A percentile compares a stretch with the other conserved stretches of the same genome.
Evolutionary conservation across 2,329 filamentous ascomycete genomes (phyloP).

Genomic region (Ascochyta clinopodiicola): DNA sequence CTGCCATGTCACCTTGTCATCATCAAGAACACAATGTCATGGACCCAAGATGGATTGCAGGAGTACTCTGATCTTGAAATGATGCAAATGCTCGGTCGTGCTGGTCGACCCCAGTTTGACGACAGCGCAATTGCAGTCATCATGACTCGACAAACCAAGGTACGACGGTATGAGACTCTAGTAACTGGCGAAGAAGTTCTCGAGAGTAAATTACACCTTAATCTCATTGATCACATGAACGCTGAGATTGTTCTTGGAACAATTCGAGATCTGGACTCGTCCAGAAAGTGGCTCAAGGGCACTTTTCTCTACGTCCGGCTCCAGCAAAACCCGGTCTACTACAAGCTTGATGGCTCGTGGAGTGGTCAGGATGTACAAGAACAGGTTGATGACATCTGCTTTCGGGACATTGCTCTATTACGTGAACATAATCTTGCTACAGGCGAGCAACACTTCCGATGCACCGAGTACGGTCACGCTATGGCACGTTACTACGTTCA

Average conservation of each 20-base stretch:
- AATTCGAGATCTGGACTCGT: conserved; percentile 68
- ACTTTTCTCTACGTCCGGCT: conserved; percentile 82
- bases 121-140: conserved; percentile 78
- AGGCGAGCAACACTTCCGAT: conserved; percentile 57
- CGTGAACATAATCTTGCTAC: conserved; percentile 66
- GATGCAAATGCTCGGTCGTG: conserved; percentile 90
- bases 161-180: conserved; percentile 73
- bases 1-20: conserved; percentile 83
- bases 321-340: conserved; percentile 72
- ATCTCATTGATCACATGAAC: conserved; percentile 83
- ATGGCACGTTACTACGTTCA: conserved; percentile 85
- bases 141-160: conserved; percentile 72
- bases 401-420: conserved; percentile 70
- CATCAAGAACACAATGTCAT: conserved; percentile 76
- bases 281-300: conserved; percentile 75
- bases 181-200: conserved; percentile 74
- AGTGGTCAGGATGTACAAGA: conserved; percentile 63
- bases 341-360: conserved; percentile 66
- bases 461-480: conserved; percentile 75
- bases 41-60: conserved; percentile 61
- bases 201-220: conserved; percentile 79
- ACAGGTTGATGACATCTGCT: conserved; percentile 73
- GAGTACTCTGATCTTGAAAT: conserved; percentile 84
- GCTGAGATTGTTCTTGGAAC: conserved; percentile 81
- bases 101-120: conserved; percentile 84